phyloP scores from a whole-genome alignment of 768 basidiomycete genomes.

The Suillus occidentalis region DNA sequence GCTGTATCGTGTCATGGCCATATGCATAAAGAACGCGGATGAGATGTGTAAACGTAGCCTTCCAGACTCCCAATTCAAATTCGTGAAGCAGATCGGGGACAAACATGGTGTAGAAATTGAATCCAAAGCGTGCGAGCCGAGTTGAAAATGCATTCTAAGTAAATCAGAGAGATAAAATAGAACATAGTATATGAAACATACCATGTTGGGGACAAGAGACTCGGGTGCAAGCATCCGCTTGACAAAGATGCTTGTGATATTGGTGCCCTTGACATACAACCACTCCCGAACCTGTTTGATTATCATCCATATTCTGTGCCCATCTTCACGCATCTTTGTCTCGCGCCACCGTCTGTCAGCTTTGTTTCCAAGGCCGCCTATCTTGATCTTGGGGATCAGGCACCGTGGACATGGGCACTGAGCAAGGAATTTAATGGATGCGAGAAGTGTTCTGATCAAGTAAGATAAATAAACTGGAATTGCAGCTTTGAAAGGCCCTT shows the following conservation, averaged over 20 bases:
- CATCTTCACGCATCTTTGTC: too few species aligned
- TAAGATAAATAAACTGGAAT: too few species aligned
- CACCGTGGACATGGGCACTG: constrained; percentile 25
- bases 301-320: too few species aligned
- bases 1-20: constrained; percentile 2
- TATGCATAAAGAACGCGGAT: constrained; percentile 29
- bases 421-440: constrained; percentile 19
- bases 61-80: constrained; percentile 39
- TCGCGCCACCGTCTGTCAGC: too few species aligned
- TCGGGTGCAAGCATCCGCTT: too few species aligned
- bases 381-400: constrained; percentile 12
- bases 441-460: constrained; percentile 5
- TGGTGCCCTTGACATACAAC: too few species aligned
- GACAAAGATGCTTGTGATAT: too few species aligned
- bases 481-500: neutral
- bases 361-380: too few species aligned
- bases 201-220: too few species aligned
- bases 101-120: constrained; percentile 27
- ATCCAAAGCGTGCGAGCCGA: constrained; percentile 13
- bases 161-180: too few species aligned
- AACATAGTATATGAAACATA: too few species aligned
- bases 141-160: constrained; percentile 24
- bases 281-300: too few species aligned
- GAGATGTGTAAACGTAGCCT: constrained; percentile 34
- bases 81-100: constrained; percentile 39